Conservation (phyloP, 306 rosid genomes). For the Castanopsis chinensis region DNA sequence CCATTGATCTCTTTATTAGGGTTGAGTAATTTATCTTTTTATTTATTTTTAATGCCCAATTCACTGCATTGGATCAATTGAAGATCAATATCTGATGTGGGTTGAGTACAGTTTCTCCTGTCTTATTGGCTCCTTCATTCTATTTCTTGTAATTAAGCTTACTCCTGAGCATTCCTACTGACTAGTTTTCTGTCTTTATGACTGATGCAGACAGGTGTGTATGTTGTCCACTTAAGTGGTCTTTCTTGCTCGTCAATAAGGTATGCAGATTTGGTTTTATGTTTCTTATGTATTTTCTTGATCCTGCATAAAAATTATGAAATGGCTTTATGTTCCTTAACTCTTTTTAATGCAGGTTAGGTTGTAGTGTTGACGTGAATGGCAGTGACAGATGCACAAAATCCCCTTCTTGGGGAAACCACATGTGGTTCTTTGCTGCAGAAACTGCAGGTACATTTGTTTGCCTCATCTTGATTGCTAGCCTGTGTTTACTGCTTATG, state of each 20-base stretch:
- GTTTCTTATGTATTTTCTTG: conserved; percentile 4
- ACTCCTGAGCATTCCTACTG: background rate
- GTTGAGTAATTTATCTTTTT: background rate
- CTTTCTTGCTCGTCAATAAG: background rate
- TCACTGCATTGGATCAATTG: background rate
- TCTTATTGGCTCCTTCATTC: background rate
- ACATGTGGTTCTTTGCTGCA: conserved; percentile 87
- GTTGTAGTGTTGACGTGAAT: conserved; percentile 40
- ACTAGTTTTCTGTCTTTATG: background rate
- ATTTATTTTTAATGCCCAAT: background rate
- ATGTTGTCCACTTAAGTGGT: conserved; percentile 7
- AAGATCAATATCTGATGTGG: background rate
- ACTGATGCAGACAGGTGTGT: conserved; percentile 5
- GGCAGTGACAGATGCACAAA: conserved; percentile 77
- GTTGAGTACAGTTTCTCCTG: background rate
- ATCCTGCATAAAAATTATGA: background rate
- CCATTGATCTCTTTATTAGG: background rate
- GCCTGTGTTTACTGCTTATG: background rate
- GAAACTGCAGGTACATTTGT: conserved; percentile 70
- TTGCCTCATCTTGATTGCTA: conserved; percentile 8
- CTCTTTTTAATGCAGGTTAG: conserved; percentile 42
- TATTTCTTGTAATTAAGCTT: background rate
- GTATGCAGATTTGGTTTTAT: conserved; percentile 10
- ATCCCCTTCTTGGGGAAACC: conserved; percentile 68
- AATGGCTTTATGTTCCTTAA: conserved; percentile 2